These are phyloP conservation scores for Penicillium sclerotiorum DNA, from an alignment of 2,329 filamentous ascomycete species.

Conservation along the genomic window DNA sequence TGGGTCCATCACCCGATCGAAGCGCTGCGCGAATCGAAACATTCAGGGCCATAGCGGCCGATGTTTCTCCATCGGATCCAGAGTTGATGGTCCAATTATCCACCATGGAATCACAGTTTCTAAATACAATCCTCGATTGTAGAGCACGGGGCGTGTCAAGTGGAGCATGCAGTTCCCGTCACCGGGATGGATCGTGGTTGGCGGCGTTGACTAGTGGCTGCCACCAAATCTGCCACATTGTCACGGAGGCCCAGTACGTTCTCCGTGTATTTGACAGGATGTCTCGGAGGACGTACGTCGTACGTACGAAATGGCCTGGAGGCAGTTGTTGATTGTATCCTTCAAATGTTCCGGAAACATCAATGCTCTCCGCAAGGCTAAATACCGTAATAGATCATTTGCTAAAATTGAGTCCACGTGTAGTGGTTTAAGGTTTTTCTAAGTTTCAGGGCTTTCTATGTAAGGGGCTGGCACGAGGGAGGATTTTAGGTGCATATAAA, in stretches of 20 bases:
- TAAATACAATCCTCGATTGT: conserved; percentile 4
- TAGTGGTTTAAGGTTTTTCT: not conserved
- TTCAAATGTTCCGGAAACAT: too few species aligned
- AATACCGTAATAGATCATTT: too few species aligned
- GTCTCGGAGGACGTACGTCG: too few species aligned
- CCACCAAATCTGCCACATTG: not conserved
- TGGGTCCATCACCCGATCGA: conserved; percentile 22
- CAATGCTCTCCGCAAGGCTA: too few species aligned
- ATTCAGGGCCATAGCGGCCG: conserved; percentile 9
- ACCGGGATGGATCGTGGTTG: not conserved
- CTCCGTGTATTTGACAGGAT: too few species aligned
- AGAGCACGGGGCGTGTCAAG: conserved; percentile 2
- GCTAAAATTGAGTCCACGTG: too few species aligned
- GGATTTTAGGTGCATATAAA: not conserved
- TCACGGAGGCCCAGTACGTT: not conserved
- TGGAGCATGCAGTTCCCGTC: not conserved
- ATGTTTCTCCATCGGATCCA: conserved; percentile 6
- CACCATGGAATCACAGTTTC: not conserved
- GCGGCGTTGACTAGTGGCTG: not conserved
- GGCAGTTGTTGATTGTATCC: too few species aligned
- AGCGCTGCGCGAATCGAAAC: conserved; percentile 3
- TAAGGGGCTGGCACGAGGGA: not conserved
- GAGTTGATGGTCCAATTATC: not conserved
- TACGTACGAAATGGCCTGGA: too few species aligned
- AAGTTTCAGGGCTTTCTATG: not conserved